phyloP scores from a whole-genome alignment of 2,329 filamentous ascomycete genomes.

The Fusarium devonianum region DNA sequence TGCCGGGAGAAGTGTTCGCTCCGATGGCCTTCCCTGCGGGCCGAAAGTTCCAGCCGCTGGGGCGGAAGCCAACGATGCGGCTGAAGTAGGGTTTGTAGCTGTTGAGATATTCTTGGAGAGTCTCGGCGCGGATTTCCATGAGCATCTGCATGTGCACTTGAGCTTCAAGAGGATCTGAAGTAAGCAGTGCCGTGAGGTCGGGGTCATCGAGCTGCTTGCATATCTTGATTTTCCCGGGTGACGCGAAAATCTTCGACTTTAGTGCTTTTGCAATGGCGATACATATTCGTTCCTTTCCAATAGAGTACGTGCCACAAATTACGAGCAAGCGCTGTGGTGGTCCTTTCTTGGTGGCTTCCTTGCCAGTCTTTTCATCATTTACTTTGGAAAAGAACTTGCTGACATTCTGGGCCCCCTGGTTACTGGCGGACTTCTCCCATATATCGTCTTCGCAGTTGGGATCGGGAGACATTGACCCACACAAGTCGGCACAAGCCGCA shows the following conservation, averaged over 20 bases:
- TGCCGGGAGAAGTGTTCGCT: slow-evolving; percentile 57
- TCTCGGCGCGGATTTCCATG: slow-evolving; percentile 92
- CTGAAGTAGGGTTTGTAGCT: slow-evolving; percentile 82
- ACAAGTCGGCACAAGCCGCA: slow-evolving; percentile 84
- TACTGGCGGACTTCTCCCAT: slow-evolving; percentile 55
- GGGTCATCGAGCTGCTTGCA: slow-evolving; percentile 85
- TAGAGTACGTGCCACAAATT: slow-evolving; percentile 95
- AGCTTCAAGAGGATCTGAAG: slow-evolving; percentile 79
- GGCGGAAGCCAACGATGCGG: slow-evolving; percentile 87
- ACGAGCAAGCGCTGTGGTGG: slow-evolving; percentile 75
- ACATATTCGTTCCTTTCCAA: slow-evolving; percentile 96
- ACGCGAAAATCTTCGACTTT: slow-evolving; percentile 87
- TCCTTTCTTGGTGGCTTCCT: slow-evolving; percentile 39
- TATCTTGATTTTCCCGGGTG: slow-evolving; percentile 82
- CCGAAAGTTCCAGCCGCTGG: slow-evolving; percentile 93
- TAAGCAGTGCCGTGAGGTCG: slow-evolving; percentile 80
- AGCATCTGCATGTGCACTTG: slow-evolving; percentile 98
- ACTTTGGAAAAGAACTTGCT: slow-evolving; percentile 60
- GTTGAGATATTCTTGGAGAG: slow-evolving; percentile 86
- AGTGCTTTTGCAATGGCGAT: slow-evolving; percentile 89
- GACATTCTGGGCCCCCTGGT: slow-evolving; percentile 53
- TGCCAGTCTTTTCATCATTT: slow-evolving; percentile 42
- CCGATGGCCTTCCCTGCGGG: slow-evolving; percentile 67
- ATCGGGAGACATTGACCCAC: slow-evolving; percentile 76
- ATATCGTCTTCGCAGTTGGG: slow-evolving; percentile 57